Evolutionary conservation across 805 yeast species (phyloP), one percentile per base, ranked within the genome.

Genomic region (Kodamaea leandrae): DNA sequence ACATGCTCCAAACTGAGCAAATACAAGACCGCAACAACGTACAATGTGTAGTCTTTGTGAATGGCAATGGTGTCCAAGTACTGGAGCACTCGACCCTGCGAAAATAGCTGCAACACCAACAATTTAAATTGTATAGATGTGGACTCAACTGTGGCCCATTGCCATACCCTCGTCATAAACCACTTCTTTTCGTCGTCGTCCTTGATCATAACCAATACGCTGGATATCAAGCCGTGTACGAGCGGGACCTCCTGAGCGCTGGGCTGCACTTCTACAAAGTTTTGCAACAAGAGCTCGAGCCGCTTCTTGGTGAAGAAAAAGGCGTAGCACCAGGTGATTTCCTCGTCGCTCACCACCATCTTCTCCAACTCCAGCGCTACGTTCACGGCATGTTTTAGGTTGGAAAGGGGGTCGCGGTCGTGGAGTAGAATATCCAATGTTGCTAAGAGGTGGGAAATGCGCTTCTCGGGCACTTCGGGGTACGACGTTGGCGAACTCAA

Each of bases 301-400:
- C 32, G 9, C 32, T 27, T 27, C 32, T 27, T 27, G 9, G 32
- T 27, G 32, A 27, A 27, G 32, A 27, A 27, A 14, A 27, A 27
- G 3, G 32, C 32, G 10, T 27, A 27, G 32, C 32, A 27, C 32
- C 32, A 27, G 7, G 32, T 17, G 7, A 27, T 17, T 21, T 30
- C 33, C 4, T 17, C 10, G 33, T 30, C 13, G 13, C 21, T n/a
- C 7, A 4, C n/a, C 16, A 18, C 17, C 21, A 30, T 20, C 13
- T 18, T 16, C 19, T 30, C 16, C 33, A 30, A 30, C 13, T 30
- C 21, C 13, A 17, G 16, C 6, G 21, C 10, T 13, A 30, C 17
- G 21, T 30, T 13, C 14, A 21, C 33, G 33, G 33, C 33, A 17
- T 18, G 16, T 16, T 17, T 9, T 4, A 30, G n/a, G n/a, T n/a